Percentiles rank a stretch among this genome's conserved stretches.
These are phyloP conservation scores for Delitschia confertaspora DNA, from an alignment of 495 filamentous ascomycete genomes.

Conservation along the genomic window DNA sequence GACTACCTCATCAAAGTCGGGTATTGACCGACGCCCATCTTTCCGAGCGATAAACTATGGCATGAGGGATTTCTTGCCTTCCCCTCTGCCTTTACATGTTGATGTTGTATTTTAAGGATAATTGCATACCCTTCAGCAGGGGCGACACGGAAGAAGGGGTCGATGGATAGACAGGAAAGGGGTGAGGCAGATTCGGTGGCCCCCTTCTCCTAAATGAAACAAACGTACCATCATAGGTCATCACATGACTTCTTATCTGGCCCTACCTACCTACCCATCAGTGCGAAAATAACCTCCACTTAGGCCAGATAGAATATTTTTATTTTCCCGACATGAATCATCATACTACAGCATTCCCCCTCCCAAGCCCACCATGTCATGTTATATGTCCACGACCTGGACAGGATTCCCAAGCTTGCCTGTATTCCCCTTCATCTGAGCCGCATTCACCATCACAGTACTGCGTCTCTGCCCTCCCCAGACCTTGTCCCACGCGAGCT, in stretches of 20 bases:
- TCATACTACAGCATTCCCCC: too few relatives aligned
- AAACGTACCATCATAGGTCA: background rate
- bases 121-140: constrained; percentile 26
- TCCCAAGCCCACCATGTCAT: too few relatives aligned
- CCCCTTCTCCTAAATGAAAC: too few relatives aligned
- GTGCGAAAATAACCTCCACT: too few relatives aligned
- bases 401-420: constrained; percentile 56
- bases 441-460: constrained; percentile 66
- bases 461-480: constrained; percentile 56
- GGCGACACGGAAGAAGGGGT: background rate
- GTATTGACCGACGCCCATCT: constrained; percentile 60
- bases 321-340: too few relatives aligned
- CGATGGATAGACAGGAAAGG: too few relatives aligned
- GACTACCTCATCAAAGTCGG: constrained; percentile 64
- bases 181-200: too few relatives aligned
- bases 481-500: constrained; percentile 59
- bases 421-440: constrained; percentile 59
- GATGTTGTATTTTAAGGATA: constrained; percentile 27
- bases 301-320: too few relatives aligned
- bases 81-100: constrained; percentile 16
- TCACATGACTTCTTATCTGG: too few relatives aligned
- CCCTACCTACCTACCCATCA: too few relatives aligned
- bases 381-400: constrained; percentile 48
- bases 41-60: too few relatives aligned
- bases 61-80: too few relatives aligned